phyloP scores from a whole-genome alignment of 306 rosid species.

The Trifolium pratense region DNA sequence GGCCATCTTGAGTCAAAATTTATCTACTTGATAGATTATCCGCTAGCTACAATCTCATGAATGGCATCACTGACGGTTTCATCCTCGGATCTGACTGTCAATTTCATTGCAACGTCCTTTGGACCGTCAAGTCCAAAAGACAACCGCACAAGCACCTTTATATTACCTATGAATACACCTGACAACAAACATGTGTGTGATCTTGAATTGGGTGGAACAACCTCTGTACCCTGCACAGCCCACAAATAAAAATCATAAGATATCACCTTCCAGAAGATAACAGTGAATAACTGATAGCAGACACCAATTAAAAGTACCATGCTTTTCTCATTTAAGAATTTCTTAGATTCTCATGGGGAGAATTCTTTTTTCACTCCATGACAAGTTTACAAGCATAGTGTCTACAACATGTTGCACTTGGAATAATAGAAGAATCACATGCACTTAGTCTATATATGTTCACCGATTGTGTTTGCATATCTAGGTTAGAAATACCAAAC shows the following conservation, averaged over 20 bases:
- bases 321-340: slow-evolving; percentile 20
- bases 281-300: slow-evolving; percentile 16
- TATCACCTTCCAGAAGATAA: slow-evolving; percentile 30
- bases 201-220: slow-evolving; percentile 85
- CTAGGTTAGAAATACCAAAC: slow-evolving; percentile 22
- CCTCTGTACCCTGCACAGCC: slow-evolving; percentile 84
- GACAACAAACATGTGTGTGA: slow-evolving; percentile 84
- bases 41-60: slow-evolving; percentile 91
- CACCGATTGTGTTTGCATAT: slow-evolving; percentile 8
- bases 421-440: neutral
- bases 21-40: slow-evolving; percentile 55
- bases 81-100: slow-evolving; percentile 82
- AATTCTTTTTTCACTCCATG: too few species aligned
- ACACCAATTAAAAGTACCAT: slow-evolving; percentile 1
- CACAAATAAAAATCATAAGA: slow-evolving; percentile 10
- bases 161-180: slow-evolving; percentile 83
- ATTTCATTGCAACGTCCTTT: slow-evolving; percentile 94
- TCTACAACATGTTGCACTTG: neutral
- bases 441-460: too few species aligned
- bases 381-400: neutral
- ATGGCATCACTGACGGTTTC: slow-evolving; percentile 78
- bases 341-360: slow-evolving; percentile 6
- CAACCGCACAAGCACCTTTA: slow-evolving; percentile 80
- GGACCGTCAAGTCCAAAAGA: slow-evolving; percentile 91
- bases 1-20: slow-evolving; percentile 42